phyloP scores from a whole-genome alignment of 2,329 filamentous ascomycete species.

The Claviceps sp. region DNA sequence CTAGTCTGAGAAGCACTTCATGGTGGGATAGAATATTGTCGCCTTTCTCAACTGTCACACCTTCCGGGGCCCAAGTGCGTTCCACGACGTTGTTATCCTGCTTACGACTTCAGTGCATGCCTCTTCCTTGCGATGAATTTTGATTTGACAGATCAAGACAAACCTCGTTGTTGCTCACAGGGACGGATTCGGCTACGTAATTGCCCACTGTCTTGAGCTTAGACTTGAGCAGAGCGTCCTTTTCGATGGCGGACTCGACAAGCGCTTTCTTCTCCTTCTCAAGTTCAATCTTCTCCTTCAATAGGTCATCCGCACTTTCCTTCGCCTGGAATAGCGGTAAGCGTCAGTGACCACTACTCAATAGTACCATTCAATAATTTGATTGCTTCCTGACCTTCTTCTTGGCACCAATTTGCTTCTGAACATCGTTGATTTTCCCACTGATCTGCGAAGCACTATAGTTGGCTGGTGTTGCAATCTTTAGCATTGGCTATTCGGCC shows the following conservation, averaged over 20 bases:
- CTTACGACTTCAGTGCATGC: background rate
- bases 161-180: constrained; percentile 68
- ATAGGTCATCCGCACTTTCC: constrained; percentile 69
- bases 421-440: constrained; percentile 72
- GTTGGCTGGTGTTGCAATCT: constrained; percentile 29
- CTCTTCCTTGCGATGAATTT: background rate
- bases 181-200: constrained; percentile 71
- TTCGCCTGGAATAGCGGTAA: constrained; percentile 46
- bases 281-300: constrained; percentile 63
- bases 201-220: constrained; percentile 69
- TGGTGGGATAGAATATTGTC: constrained; percentile 71
- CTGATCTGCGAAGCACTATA: constrained; percentile 71
- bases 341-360: background rate
- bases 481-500: background rate
- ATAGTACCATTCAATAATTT: background rate
- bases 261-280: constrained; percentile 73
- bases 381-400: constrained; percentile 52
- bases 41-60: constrained; percentile 59
- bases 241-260: constrained; percentile 60
- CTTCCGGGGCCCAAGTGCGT: constrained; percentile 69
- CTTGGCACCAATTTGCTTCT: constrained; percentile 82
- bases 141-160: background rate
- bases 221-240: constrained; percentile 57
- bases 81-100: constrained; percentile 68
- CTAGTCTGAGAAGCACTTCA: constrained; percentile 76